phyloP scores from a whole-genome alignment of 2,329 filamentous ascomycete genomes.

The Pseudopithomyces maydicus region DNA sequence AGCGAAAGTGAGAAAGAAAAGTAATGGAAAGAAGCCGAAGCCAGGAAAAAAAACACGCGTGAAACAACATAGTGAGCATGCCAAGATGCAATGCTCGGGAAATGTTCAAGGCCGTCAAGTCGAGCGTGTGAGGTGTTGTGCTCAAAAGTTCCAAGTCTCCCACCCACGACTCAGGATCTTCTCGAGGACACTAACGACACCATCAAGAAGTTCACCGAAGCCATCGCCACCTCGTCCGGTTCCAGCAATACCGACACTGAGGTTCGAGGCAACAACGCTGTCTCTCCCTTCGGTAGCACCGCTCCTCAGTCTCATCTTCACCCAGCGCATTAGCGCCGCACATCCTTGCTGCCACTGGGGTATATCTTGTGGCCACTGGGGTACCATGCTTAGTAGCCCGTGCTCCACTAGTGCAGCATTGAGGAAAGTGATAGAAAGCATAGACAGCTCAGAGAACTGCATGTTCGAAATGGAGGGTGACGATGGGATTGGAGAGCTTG shows the following conservation, averaged over 20 bases:
- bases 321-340: conserved; percentile 36
- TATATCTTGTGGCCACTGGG: conserved; percentile 25
- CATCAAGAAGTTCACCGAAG: conserved; percentile 37
- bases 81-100: conserved; percentile 4
- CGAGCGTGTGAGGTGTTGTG: neutral
- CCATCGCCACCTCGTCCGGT: conserved; percentile 21
- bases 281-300: conserved; percentile 21
- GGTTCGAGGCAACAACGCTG: conserved; percentile 9
- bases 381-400: conserved; percentile 15
- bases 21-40: conserved; percentile 6
- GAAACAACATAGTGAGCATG: neutral
- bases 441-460: conserved; percentile 22
- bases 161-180: conserved; percentile 34
- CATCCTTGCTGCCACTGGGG: conserved; percentile 35
- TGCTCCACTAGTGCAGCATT: conserved; percentile 24
- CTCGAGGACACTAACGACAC: conserved; percentile 33
- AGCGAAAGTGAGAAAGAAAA: conserved; percentile 11
- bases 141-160: conserved; percentile 36
- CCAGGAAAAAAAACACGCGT: conserved; percentile 4
- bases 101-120: neutral
- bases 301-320: conserved; percentile 34
- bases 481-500: conserved; percentile 20
- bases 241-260: conserved; percentile 10
- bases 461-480: conserved; percentile 21
- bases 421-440: conserved; percentile 33